Evolutionary conservation across 305 asterid genomes (phyloP).

Genomic region (Fraxinus xanthoxyloides): DNA sequence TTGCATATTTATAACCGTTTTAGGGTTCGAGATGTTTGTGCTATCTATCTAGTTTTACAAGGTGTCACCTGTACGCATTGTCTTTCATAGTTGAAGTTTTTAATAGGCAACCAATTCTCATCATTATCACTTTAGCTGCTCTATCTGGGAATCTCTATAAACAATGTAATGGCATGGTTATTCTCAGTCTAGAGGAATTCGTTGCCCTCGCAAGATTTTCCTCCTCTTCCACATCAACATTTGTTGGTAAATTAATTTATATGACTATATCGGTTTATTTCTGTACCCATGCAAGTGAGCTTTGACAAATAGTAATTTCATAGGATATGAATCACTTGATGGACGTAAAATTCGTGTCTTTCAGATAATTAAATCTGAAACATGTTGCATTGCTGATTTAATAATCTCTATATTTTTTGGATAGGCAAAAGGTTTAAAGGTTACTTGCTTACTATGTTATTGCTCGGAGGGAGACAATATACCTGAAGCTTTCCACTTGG

Average conservation of each 20-base stretch:
- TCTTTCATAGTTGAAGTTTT: not conserved
- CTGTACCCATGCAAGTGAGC: not conserved
- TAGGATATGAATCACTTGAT: not conserved
- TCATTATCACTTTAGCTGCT: not conserved
- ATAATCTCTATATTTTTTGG: constrained; percentile 5
- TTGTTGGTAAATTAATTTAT: not conserved
- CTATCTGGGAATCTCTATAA: not conserved
- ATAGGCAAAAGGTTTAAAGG: constrained; percentile 86
- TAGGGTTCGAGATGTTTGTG: not conserved
- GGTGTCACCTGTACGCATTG: not conserved
- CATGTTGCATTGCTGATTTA: not conserved
- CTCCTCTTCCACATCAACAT: not conserved
- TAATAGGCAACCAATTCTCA: not conserved
- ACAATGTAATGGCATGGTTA: not conserved
- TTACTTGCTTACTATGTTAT: constrained; percentile 84
- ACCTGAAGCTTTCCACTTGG: constrained; percentile 84
- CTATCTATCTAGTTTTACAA: not conserved
- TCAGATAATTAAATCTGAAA: not conserved
- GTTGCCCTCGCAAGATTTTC: not conserved
- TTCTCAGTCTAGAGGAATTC: not conserved
- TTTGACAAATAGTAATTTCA: not conserved
- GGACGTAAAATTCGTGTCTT: not conserved
- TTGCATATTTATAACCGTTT: not conserved
- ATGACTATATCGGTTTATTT: not conserved
- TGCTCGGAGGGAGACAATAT: constrained; percentile 98